Percentiles rank a stretch among this genome's conserved stretches.
phyloP scores from a whole-genome alignment of 1,284 basidiomycete species.

The Microbotryum violaceum region DNA sequence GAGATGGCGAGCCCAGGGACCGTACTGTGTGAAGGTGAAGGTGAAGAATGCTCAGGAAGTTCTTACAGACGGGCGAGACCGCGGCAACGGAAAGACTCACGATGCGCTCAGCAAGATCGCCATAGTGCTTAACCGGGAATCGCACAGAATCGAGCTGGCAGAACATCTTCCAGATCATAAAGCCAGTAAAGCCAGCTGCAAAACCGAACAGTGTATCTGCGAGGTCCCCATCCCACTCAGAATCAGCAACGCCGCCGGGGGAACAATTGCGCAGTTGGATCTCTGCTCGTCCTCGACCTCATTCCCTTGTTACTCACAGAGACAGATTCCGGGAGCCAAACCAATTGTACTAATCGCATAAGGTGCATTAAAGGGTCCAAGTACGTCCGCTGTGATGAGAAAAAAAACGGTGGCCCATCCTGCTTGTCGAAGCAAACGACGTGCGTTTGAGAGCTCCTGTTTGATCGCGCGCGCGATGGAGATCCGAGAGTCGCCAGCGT shows the following conservation, averaged over 20 bases:
- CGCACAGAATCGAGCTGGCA: constrained; percentile 52
- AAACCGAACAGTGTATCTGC: constrained; percentile 23
- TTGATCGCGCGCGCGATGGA: too few relatives aligned
- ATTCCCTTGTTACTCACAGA: constrained; percentile 32
- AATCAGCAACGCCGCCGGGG: too few relatives aligned
- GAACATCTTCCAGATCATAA: constrained; percentile 54
- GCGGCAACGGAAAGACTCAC: too few relatives aligned
- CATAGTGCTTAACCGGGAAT: constrained; percentile 53
- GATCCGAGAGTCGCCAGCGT: too few relatives aligned
- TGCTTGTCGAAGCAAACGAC: constrained; percentile 38
- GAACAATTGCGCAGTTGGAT: too few relatives aligned
- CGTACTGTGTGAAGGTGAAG: constrained; percentile 38
- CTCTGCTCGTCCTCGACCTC: too few relatives aligned
- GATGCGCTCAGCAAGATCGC: constrained; percentile 53
- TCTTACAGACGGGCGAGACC: too few relatives aligned
- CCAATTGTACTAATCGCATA: constrained; percentile 55
- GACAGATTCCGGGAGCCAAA: constrained; percentile 50
- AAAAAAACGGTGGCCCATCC: constrained; percentile 49
- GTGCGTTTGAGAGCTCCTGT: constrained; percentile 48
- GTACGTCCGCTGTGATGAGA: constrained; percentile 46
- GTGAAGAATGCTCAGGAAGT: too few relatives aligned
- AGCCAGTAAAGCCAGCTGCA: constrained; percentile 49
- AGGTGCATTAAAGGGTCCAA: constrained; percentile 58
- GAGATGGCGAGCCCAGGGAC: constrained; percentile 45
- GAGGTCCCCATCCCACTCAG: too few relatives aligned